Evolutionary conservation across 495 filamentous ascomycete species (phyloP).

Genomic region (Podospora pseudoanserina): DNA sequence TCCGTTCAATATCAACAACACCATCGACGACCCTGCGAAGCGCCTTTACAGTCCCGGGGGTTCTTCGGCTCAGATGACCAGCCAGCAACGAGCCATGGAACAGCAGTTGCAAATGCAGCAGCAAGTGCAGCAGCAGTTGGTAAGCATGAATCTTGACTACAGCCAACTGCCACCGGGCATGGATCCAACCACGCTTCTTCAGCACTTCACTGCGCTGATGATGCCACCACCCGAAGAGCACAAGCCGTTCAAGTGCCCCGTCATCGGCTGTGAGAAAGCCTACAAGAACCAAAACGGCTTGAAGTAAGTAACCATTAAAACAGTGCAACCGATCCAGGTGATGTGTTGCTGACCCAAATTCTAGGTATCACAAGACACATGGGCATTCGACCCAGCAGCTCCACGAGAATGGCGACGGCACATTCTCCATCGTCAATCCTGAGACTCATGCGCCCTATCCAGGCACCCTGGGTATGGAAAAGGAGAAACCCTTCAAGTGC

Average conservation of each 20-base stretch:
- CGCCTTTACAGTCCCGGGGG: constrained; percentile 83
- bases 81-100: constrained; percentile 45
- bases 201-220: constrained; percentile 64
- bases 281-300: constrained; percentile 99
- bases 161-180: constrained; percentile 69
- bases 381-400: constrained; percentile 95
- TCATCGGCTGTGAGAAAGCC: constrained; percentile 98
- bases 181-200: constrained; percentile 69
- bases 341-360: constrained; percentile 33
- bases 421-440: constrained; percentile 96
- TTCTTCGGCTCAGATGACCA: constrained; percentile 50
- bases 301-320: constrained; percentile 57
- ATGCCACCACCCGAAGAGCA: constrained; percentile 65
- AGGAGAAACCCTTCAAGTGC: constrained; percentile 97
- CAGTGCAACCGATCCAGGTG: constrained; percentile 11
- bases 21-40: constrained; percentile 95
- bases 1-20: constrained; percentile 37
- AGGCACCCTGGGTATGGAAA: constrained; percentile 97
- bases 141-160: constrained; percentile 60
- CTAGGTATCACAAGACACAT: constrained; percentile 72
- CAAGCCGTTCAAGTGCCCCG: constrained; percentile 95
- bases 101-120: constrained; percentile 36
- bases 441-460: constrained; percentile 91
- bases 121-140: constrained; percentile 57
- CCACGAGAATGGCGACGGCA: constrained; percentile 92